Evolutionary conservation across 2,329 filamentous ascomycete species (phyloP).

Genomic region (Apiospora sp.): DNA sequence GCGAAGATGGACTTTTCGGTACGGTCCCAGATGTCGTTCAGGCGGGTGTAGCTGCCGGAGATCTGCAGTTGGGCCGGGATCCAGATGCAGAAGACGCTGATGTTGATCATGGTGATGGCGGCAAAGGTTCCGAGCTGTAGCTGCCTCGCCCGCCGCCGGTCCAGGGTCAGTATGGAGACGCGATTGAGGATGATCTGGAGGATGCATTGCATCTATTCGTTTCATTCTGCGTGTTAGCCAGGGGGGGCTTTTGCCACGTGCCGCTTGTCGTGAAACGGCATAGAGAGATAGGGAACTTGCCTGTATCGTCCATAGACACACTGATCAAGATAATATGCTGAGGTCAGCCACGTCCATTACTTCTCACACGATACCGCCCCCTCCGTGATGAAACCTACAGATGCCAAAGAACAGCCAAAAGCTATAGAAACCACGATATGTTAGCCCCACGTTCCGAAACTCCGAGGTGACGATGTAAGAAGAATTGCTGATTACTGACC

Average conservation of each 20-base stretch:
- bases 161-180: conserved; percentile 53
- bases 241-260: background rate
- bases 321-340: background rate
- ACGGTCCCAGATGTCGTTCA: conserved; percentile 62
- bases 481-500: conserved; percentile 8
- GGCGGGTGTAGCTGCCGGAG: conserved; percentile 47
- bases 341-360: background rate
- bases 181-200: conserved; percentile 65
- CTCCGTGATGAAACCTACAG: background rate
- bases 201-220: conserved; percentile 54
- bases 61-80: conserved; percentile 58
- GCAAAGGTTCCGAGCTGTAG: conserved; percentile 55
- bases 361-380: too few species aligned
- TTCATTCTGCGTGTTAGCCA: background rate
- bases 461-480: background rate
- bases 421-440: background rate
- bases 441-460: background rate
- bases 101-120: conserved; percentile 59
- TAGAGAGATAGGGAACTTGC: background rate
- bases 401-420: conserved; percentile 28
- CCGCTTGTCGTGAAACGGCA: background rate
- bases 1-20: conserved; percentile 60
- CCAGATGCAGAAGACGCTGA: conserved; percentile 62
- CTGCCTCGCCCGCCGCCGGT: conserved; percentile 44
- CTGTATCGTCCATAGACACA: conserved; percentile 21